Percentiles rank a stretch among this genome's conserved stretches.
phyloP scores from a whole-genome alignment of 202 grass and related monocot genomes.

The Bolboschoenoplectus hybrid region DNA sequence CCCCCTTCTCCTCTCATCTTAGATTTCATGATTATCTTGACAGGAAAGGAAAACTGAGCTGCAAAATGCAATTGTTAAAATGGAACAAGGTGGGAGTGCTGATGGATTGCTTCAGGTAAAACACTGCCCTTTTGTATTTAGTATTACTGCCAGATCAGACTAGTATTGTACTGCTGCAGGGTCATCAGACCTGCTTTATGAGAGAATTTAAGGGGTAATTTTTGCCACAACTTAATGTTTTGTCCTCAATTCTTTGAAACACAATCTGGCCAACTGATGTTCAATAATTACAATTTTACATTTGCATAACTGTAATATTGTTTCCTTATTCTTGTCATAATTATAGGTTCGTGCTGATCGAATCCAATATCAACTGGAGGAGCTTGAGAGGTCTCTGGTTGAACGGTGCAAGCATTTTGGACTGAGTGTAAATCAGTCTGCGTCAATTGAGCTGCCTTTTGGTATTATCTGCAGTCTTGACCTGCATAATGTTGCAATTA shows the following conservation, averaged over 20 bases:
- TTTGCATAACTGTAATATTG: background rate
- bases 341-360: slow-evolving; percentile 87
- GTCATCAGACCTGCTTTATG: background rate
- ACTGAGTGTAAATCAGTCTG: slow-evolving; percentile 72
- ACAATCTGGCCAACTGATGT: background rate
- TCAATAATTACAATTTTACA: background rate
- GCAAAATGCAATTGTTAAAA: slow-evolving; percentile 89
- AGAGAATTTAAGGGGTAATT: slow-evolving; percentile 26
- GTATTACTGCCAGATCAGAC: background rate
- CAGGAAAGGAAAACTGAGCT: slow-evolving; percentile 97
- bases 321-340: slow-evolving; percentile 24
- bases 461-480: slow-evolving; percentile 54
- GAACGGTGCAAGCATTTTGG: slow-evolving; percentile 94
- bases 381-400: slow-evolving; percentile 83
- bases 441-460: slow-evolving; percentile 86
- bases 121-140: background rate
- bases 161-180: background rate
- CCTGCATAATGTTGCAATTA: slow-evolving; percentile 3
- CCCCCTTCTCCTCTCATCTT: slow-evolving; percentile 18
- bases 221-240: background rate
- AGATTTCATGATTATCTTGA: slow-evolving; percentile 38
- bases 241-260: slow-evolving; percentile 9
- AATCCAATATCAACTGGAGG: slow-evolving; percentile 96
- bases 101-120: slow-evolving; percentile 98
- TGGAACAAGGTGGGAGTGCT: slow-evolving; percentile 96